These are phyloP conservation scores for Closterium sp. DNA, from an alignment of 139 green algal species.

Conservation along the genomic window DNA sequence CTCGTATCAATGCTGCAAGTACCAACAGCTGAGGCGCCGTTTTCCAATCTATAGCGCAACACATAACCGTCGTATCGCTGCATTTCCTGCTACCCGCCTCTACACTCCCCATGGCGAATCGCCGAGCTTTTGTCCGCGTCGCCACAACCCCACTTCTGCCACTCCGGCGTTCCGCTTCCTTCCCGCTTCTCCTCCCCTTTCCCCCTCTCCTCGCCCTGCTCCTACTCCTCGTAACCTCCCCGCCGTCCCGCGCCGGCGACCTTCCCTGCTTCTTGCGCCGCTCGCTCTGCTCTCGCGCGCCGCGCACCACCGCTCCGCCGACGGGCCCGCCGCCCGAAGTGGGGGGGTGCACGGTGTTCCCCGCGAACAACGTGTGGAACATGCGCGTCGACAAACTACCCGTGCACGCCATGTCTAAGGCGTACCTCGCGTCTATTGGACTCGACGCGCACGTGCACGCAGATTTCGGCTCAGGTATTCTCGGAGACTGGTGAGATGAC, in stretches of 20 bases:
- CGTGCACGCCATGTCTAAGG: not conserved
- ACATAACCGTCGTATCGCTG: not conserved
- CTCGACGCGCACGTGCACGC: not conserved
- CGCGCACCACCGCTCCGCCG: not conserved
- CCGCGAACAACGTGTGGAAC: not conserved
- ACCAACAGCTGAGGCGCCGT: not conserved
- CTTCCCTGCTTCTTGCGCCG: not conserved
- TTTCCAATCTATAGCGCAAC: not conserved
- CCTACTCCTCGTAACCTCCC: not conserved
- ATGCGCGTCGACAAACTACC: not conserved
- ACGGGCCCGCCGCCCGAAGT: not conserved
- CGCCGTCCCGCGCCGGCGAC: too few relatives aligned
- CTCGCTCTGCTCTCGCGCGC: not conserved
- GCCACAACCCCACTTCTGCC: not conserved
- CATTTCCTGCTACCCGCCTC: not conserved
- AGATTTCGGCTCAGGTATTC: not conserved
- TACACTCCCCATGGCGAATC: not conserved
- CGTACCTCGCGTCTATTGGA: not conserved
- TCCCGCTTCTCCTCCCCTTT: not conserved
- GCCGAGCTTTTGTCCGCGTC: not conserved
- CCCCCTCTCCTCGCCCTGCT: not conserved
- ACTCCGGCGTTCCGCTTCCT: not conserved
- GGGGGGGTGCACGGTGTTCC: not conserved
- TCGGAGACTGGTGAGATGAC: too few relatives aligned
- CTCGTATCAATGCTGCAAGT: not conserved